Base-by-base conservation (phyloP, 2,329 filamentous ascomycete genomes). In the Fusarium sp. region DNA sequence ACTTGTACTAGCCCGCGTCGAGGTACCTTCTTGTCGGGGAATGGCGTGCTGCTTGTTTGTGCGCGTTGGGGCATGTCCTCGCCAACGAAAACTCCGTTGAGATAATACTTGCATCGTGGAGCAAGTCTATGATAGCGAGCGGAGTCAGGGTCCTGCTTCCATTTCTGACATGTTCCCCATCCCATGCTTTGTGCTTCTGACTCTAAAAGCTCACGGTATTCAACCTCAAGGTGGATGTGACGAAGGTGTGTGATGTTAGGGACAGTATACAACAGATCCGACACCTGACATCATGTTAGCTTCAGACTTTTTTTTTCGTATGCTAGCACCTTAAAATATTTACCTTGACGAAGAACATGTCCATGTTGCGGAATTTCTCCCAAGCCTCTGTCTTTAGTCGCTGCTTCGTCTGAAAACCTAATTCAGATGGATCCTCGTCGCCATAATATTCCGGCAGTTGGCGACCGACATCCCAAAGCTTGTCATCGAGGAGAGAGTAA, bases 341-440 rank as follows among this genome's bases (percentile, higher is more conserved):
- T 89, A 90, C 88, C 83, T 89, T 91, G 66, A 91, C 85, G 72
- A 91, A 91, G 75, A 91, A 91, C 83, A 91, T 84, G 69, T 91
- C 86, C 74, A 86, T 85, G 20, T 83, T 82, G 63, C 83, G 77
- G 75, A 90, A 89, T 70, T 81, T 83, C 57, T 85, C 81, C 78
- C 82, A 83, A 16, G 86, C 85, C 42, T 85, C 83, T 28, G 78
- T 75, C 47, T 83, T 84, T 35, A 89, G 82, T 57, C 78, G 78
- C 66, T 86, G 81, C 37, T 82, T 81, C 15, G 77, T 79, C 46
- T 78, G 75, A 61, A 83, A 83, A 55, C 78, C 76, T 76, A 88
- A 74, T 8, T 74, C 76, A 15, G 77, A 77, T 3, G 85, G 84
- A 38, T 85, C 80, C 39, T 83, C 79, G 9, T 75, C 76, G 42